phyloP scores from a whole-genome alignment of 257 asterid species.

The Scutellaria baicalensis region DNA sequence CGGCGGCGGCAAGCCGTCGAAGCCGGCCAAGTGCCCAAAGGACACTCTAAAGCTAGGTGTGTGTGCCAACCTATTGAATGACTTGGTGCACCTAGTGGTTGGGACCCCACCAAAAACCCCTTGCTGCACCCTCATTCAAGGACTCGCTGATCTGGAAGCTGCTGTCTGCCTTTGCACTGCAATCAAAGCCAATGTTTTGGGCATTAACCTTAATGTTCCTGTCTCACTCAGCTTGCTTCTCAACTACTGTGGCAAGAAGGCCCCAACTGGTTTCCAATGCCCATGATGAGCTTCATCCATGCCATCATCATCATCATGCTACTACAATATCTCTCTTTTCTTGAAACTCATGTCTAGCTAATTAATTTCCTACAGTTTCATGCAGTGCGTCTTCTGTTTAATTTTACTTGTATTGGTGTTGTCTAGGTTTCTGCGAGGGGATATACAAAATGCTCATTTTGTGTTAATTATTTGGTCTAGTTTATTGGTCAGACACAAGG shows the following conservation, averaged over 20 bases:
- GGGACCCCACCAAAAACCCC: conserved; percentile 32
- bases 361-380: too few species aligned
- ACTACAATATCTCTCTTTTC: too few species aligned
- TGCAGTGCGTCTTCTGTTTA: too few species aligned
- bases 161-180: conserved; percentile 39
- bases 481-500: too few species aligned
- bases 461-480: too few species aligned
- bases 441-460: too few species aligned
- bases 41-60: conserved; percentile 33
- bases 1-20: not conserved
- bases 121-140: conserved; percentile 28
- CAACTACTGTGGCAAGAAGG: conserved; percentile 27
- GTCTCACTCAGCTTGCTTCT: conserved; percentile 25
- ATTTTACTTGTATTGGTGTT: too few species aligned
- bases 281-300: not conserved
- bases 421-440: too few species aligned
- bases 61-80: conserved; percentile 26
- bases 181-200: conserved; percentile 24
- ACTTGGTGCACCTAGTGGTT: conserved; percentile 23
- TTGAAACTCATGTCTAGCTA: too few species aligned
- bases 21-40: conserved; percentile 25
- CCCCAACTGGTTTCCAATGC: conserved; percentile 24
- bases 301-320: too few species aligned
- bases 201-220: conserved; percentile 21
- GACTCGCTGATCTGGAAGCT: conserved; percentile 30